Evolutionary conservation across 768 basidiomycete species (phyloP).

Genomic region (Coprinellus micaceus): DNA sequence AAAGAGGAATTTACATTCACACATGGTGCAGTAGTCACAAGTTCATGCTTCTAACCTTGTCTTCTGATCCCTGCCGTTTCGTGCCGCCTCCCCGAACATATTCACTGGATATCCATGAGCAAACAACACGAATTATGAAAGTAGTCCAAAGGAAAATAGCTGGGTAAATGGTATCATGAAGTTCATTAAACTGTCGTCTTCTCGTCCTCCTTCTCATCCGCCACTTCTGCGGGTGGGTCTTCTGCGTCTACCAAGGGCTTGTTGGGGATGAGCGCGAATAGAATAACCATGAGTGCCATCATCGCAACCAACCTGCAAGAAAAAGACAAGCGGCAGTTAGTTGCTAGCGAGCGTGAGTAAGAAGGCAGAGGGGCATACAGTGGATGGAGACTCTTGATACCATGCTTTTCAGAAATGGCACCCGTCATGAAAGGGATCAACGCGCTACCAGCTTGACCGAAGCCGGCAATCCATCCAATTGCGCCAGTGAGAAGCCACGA

Average conservation of each 20-base stretch:
- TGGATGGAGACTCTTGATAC: conserved; percentile 58
- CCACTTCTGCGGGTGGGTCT: background rate
- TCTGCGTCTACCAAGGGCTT: background rate
- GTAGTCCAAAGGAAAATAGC: too few species aligned
- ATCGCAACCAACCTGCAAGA: conserved; percentile 49
- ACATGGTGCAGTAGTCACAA: too few species aligned
- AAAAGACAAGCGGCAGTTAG: background rate
- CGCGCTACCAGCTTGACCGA: conserved; percentile 71
- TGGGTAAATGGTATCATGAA: too few species aligned
- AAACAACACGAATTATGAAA: too few species aligned
- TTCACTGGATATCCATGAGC: too few species aligned
- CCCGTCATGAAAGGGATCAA: conserved; percentile 73
- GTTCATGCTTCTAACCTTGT: too few species aligned
- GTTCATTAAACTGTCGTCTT: too few species aligned
- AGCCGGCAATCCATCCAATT: conserved; percentile 66
- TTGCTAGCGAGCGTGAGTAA: background rate
- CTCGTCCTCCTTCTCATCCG: background rate
- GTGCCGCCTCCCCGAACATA: too few species aligned
- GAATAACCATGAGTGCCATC: conserved; percentile 55
- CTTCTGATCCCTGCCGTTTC: too few species aligned
- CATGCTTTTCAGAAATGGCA: conserved; percentile 58
- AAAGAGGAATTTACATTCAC: too few species aligned
- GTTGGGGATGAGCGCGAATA: conserved; percentile 42
- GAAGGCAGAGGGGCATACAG: conserved; percentile 39
- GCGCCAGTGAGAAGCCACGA: conserved; percentile 63